phyloP scores from a whole-genome alignment of 208 protist genomes.

The Crithidia thermophila region DNA sequence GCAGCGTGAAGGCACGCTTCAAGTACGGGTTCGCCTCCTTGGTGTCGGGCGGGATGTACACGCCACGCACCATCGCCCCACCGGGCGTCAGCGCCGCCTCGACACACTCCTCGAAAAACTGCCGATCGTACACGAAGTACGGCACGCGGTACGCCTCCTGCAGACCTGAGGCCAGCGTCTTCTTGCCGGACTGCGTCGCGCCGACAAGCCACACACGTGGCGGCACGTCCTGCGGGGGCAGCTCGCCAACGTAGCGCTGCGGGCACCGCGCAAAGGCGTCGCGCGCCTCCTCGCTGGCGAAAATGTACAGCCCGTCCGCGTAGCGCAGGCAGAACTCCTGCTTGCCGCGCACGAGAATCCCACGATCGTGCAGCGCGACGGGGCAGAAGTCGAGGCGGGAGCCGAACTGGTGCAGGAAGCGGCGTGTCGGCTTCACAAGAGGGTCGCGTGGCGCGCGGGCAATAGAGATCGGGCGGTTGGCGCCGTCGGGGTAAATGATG shows the following conservation, averaged over 20 bases:
- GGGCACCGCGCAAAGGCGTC: slow-evolving; percentile 71
- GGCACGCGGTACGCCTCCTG: slow-evolving; percentile 63
- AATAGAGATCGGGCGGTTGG: not conserved
- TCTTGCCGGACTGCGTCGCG: slow-evolving; percentile 61
- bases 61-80: slow-evolving; percentile 57
- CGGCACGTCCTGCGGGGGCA: slow-evolving; percentile 48
- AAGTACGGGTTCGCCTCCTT: slow-evolving; percentile 54
- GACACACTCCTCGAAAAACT: slow-evolving; percentile 78
- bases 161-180: slow-evolving; percentile 65
- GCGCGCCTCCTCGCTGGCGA: slow-evolving; percentile 62
- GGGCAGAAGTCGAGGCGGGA: slow-evolving; percentile 80
- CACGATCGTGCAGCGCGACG: slow-evolving; percentile 72
- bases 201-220: slow-evolving; percentile 88
- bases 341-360: slow-evolving; percentile 69
- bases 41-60: slow-evolving; percentile 55
- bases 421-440: slow-evolving; percentile 44
- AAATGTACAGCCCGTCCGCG: slow-evolving; percentile 71
- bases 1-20: slow-evolving; percentile 43
- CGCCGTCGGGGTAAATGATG: slow-evolving; percentile 52
- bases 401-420: slow-evolving; percentile 87
- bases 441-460: slow-evolving; percentile 32
- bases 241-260: slow-evolving; percentile 52
- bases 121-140: slow-evolving; percentile 68
- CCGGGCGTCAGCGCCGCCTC: slow-evolving; percentile 58
- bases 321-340: slow-evolving; percentile 66